Base-by-base conservation (phyloP, 129 eudicot species). In the Lonicera japonica region DNA sequence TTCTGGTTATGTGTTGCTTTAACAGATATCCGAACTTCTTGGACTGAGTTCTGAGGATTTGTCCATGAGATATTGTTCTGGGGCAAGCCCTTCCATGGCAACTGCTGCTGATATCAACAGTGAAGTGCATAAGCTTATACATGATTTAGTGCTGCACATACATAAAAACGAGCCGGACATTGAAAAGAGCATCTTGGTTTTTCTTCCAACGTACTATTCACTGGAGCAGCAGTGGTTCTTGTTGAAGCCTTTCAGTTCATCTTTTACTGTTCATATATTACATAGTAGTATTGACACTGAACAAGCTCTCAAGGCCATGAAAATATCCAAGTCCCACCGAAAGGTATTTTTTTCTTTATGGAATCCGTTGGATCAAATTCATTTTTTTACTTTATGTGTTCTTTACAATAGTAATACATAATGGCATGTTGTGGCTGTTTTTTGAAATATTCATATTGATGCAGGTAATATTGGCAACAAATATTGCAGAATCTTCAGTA, bases 401-500 rank as follows among this genome's bases (percentile, higher is more conserved):
- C 16, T 54, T 54, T 54, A 43, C 50, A 10, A 43, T 43, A 43
- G 8, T 14, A 2, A 3, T 43, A 14, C 12, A 22, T 47, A 6
- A 29, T 15, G 18, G 53, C 24, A 43, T 0, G 40, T 63, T 63
- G 16, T 3, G 41, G 50, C 54, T 48, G 48, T 64, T 25, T 56
- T 70, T 70, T 63, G 45, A 54, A 48, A 60, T 11, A 38, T 70
- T 52, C 11, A 48, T 29, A 39, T 52, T 61, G 47, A 19, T 71
- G 79, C 89, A 90, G 97, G 89, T 91, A 25, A 91, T 91, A 58
- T 69, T 91, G 82, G 97, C 97, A 34, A 91, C 97, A 16, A 91
- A 91, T 74, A 91, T 91, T 68, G 97, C 97, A 54, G 97, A 91
- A 70, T 91, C 97, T 65, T 91, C 97, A 17, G 97, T 91, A 9